Conservation (phyloP, 2,329 filamentous ascomycete species). For the Curvularia hawaiiensis region DNA sequence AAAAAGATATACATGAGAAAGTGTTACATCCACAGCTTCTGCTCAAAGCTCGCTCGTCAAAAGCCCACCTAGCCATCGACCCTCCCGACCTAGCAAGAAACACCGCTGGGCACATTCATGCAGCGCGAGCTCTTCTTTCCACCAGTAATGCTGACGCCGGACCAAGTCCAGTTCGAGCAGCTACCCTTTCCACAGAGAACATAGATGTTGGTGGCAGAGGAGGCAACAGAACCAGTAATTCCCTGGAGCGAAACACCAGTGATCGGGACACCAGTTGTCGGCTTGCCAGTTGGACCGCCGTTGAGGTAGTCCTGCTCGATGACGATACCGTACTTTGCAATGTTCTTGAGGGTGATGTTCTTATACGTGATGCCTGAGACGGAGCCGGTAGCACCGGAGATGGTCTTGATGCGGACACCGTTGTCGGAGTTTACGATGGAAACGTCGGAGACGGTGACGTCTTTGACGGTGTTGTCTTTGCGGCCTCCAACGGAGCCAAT, state of each 20-base stretch:
- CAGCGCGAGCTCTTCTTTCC: slow-evolving; percentile 29
- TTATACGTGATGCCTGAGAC: slow-evolving; percentile 56
- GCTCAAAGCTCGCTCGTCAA: neutral
- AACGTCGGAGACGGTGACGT: slow-evolving; percentile 57
- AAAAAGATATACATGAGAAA: neutral
- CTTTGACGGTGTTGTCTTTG: slow-evolving; percentile 59
- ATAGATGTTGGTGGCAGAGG: slow-evolving; percentile 51
- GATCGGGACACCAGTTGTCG: slow-evolving; percentile 56
- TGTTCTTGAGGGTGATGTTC: slow-evolving; percentile 53
- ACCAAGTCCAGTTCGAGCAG: slow-evolving; percentile 63
- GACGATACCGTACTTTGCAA: slow-evolving; percentile 58
- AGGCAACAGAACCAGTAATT: slow-evolving; percentile 48
- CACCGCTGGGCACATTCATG: neutral
- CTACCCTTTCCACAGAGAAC: slow-evolving; percentile 61
- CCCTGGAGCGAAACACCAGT: slow-evolving; percentile 50
- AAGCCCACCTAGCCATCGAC: neutral
- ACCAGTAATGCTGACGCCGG: slow-evolving; percentile 47
- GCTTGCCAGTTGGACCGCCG: slow-evolving; percentile 49
- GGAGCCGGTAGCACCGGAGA: slow-evolving; percentile 57
- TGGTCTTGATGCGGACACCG: slow-evolving; percentile 65
- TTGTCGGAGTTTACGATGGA: slow-evolving; percentile 59
- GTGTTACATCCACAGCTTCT: neutral
- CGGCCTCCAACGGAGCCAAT: slow-evolving; percentile 66
- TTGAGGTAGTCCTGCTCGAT: slow-evolving; percentile 61
- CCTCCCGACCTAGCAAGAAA: neutral